These are phyloP conservation scores for Aspergillus niger DNA, from an alignment of 2,329 filamentous ascomycete genomes.

Conservation along the genomic window DNA sequence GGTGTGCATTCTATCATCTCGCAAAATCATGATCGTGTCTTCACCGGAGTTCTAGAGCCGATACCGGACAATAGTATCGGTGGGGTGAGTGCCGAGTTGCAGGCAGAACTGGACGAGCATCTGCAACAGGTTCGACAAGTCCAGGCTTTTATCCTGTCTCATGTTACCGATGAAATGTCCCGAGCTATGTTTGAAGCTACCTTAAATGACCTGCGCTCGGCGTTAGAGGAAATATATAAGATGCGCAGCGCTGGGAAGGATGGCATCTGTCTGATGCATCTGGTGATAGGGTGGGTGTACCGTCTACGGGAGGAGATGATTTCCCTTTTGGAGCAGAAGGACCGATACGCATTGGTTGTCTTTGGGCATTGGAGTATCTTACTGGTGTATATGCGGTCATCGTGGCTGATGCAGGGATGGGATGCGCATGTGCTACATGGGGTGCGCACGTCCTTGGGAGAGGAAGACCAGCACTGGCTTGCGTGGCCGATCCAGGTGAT, in stretches of 20 bases:
- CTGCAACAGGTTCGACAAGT: conserved; percentile 16
- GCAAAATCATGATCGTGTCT: conserved; percentile 24
- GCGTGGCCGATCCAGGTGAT: conserved; percentile 27
- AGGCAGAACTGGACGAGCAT: conserved; percentile 22
- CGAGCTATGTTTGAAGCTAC: conserved; percentile 13
- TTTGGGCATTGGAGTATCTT: conserved; percentile 36
- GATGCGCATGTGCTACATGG: conserved; percentile 36
- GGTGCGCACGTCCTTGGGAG: conserved; percentile 22
- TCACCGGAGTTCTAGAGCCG: conserved; percentile 28
- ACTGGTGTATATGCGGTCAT: conserved; percentile 32
- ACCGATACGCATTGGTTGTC: conserved; percentile 30
- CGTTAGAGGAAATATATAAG: conserved; percentile 24
- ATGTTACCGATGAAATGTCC: background rate
- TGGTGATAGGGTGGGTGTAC: conserved; percentile 36
- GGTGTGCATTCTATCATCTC: conserved; percentile 30
- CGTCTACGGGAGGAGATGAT: conserved; percentile 28
- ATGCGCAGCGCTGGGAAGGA: conserved; percentile 10
- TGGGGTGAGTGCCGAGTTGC: conserved; percentile 14
- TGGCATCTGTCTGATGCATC: conserved; percentile 26
- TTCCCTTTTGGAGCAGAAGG: conserved; percentile 27
- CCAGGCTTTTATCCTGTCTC: conserved; percentile 14
- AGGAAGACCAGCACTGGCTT: conserved; percentile 27
- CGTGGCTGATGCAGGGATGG: conserved; percentile 40
- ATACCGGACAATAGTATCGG: background rate
- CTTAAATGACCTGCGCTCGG: conserved; percentile 17